Conservation (phyloP, 805 yeast genomes). For the Scheffersomyces coipomensis region DNA sequence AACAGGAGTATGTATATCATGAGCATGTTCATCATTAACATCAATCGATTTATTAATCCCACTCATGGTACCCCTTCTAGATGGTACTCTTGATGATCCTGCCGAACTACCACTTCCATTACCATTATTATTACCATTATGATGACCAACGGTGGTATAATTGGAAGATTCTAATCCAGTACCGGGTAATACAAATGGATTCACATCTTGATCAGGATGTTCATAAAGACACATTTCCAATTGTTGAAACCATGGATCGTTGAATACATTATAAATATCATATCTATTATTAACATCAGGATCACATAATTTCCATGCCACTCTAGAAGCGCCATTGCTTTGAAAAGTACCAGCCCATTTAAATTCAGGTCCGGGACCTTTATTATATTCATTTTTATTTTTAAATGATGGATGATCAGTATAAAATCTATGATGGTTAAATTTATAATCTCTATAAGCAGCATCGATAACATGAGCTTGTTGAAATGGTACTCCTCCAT, state of each 20-base stretch:
- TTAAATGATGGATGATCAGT: conserved; percentile 49
- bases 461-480: conserved; percentile 49
- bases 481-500: conserved; percentile 60
- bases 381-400: conserved; percentile 38
- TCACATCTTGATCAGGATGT: conserved; percentile 36
- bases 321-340: conserved; percentile 61
- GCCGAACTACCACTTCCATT: conserved; percentile 10
- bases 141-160: conserved; percentile 3
- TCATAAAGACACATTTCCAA: conserved; percentile 64
- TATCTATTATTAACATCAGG: conserved; percentile 57
- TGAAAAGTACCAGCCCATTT: conserved; percentile 64
- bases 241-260: conserved; percentile 62
- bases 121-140: background rate
- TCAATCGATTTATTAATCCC: background rate
- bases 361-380: conserved; percentile 73
- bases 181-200: conserved; percentile 31
- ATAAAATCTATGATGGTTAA: conserved; percentile 42
- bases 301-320: conserved; percentile 72
- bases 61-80: conserved; percentile 28
- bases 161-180: conserved; percentile 13
- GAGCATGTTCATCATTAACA: conserved; percentile 2
- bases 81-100: conserved; percentile 25
- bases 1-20: conserved; percentile 24
- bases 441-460: conserved; percentile 54
- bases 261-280: conserved; percentile 50